Evolutionary conservation across 2,329 filamentous ascomycete genomes (phyloP).

Genomic region (Celoporthe dispersa): DNA sequence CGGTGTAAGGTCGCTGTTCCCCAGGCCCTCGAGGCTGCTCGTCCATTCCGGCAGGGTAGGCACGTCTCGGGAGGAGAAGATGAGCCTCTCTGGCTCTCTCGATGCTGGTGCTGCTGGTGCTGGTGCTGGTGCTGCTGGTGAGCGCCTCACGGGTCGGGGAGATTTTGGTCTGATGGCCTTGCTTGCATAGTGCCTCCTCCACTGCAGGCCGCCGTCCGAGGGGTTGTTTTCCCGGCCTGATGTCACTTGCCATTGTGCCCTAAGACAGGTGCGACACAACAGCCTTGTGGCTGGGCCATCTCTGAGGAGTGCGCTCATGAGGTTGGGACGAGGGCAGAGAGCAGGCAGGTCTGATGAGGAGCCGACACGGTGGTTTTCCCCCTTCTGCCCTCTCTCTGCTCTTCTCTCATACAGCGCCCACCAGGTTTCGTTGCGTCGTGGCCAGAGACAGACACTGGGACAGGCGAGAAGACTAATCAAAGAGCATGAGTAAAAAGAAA

Average conservation of each 20-base stretch:
- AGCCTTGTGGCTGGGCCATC: conserved; percentile 24
- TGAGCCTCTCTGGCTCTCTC: conserved; percentile 9
- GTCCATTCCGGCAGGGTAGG: conserved; percentile 38
- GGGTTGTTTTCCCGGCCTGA: neutral
- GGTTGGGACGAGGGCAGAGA: neutral
- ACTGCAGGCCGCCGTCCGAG: neutral
- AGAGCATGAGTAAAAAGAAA: neutral
- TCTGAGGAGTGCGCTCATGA: conserved; percentile 26
- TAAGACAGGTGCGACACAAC: conserved; percentile 4
- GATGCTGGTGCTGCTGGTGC: no score
- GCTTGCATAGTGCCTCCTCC: conserved; percentile 15
- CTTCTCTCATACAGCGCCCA: neutral
- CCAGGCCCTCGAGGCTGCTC: conserved; percentile 16
- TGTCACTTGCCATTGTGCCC: neutral
- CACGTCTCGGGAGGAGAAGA: conserved; percentile 37
- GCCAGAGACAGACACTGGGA: neutral
- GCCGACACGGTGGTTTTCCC: neutral
- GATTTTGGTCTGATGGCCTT: conserved; percentile 6
- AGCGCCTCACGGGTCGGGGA: neutral
- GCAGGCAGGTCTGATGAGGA: neutral
- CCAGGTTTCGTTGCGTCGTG: neutral
- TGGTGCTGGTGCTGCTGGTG: neutral
- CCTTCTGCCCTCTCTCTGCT: neutral
- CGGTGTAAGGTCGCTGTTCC: conserved; percentile 32
- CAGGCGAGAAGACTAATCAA: neutral